Evolutionary conservation across 2,329 filamentous ascomycete species (phyloP), one percentile per base, ranked within the genome.

Genomic region (Neoascochyta sp.): DNA sequence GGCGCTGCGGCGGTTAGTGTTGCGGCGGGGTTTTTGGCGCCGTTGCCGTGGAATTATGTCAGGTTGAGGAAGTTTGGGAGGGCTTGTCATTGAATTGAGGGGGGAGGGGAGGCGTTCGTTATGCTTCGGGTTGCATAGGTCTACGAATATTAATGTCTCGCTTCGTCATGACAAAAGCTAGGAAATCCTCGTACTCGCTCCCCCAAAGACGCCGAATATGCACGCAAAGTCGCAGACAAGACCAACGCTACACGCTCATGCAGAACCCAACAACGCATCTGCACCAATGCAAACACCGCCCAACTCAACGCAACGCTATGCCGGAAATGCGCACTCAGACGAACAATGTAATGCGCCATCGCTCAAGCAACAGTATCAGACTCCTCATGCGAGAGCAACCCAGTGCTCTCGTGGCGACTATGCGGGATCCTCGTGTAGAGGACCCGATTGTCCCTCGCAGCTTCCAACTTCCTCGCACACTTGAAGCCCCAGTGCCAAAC

Each of bases 401-500:
- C 33, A 6, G 41, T 40, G 3, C 47, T 45, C 39, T 61, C 57
- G 17, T 35, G 36, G 10, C 29, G 25, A 7, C 30, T 36, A 28
- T 53, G 48, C 4, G 43, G 39, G 2, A 35, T 37, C 10, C 49
- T 45, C 9, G n/a, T n/a, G n/a, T n/a, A n/a, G 26, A 27, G 9
- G 35, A 20, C 4, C 33, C 27, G 24, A 40, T 34, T 34, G 11
- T 44, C 51, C 16, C 44, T 46, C 56, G 51, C 51, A 5, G 43
- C 45, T 15, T 55, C 46, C 3, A 59, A 16, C 12, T 39, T 38
- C 13, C 41, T 42, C 12, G 50, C 57, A 27, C 22, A 39, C 18
- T 36, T 43, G 21, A 88, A 84, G 0, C 78, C 76, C 64, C 75
- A 81, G 62, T 90, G 79, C 58, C 87, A 93, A 3, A 85, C 58